Base-by-base conservation (phyloP, 352 stramenopile species). In the Pythium scleroteichum region DNA sequence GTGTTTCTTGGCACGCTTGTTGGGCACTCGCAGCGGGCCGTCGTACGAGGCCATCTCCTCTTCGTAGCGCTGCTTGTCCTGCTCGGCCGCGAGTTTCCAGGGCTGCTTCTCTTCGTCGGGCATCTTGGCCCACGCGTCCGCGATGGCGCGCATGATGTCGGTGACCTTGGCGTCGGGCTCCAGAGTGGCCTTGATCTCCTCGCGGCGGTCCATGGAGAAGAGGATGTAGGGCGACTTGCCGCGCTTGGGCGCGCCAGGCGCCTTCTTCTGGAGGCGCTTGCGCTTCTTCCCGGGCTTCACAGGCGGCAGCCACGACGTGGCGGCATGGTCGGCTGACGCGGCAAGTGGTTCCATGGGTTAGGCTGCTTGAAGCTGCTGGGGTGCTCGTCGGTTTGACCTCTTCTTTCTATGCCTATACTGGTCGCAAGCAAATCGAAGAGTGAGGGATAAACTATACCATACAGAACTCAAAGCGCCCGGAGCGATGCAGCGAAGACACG, bases 1-100 rank as follows among this genome's bases (percentile, higher is more conserved):
- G 74, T 98, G 83, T 68, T 98, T 98, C 82, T 98, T 98, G 9
- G 90, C 90, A 48, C 94, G 81, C 72, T 98, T 98, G 62, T 97
- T 96, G 14, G 84, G 77, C 40, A 97, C 85, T 26, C 93, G 89
- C 68, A 97, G 75, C 7, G 92, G 91, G 0, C 94, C 93, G 51
- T 98, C 93, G 62, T 95, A 95, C 4, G 82, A 79, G n/a, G 91
- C 76, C 79, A 97, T 98, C 74, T 99, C 94, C 60, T 92, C 79
- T 53, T 96, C 81, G 68, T 98, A 98, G 26, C 95, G 89, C 64
- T 96, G 77, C 75, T 98, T 98, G 71, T 99, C 95, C 12, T 89
- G 87, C 57, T 93, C 80, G 8, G 95, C 94, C 19, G 90, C 78
- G n/a, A 90, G 70, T 42, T 98, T 96, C 94, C 95, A 99, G 20